Evolutionary conservation across 1,139 yeast genomes (phyloP), one percentile per base, ranked within the genome.

Genomic region (Spathaspora sp.): DNA sequence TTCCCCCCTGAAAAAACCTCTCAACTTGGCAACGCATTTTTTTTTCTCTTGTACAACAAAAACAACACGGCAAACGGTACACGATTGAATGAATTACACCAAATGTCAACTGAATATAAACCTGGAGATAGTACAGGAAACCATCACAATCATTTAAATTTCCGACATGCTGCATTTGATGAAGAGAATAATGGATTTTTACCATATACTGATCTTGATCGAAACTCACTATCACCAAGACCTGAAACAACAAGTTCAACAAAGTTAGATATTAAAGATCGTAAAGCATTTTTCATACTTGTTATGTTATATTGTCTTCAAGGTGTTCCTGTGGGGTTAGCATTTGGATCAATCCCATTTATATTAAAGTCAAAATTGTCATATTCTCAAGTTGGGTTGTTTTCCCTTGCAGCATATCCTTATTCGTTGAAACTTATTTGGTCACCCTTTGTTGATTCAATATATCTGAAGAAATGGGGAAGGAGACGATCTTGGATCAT

Each of bases 331-430:
- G 95, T 91, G 13, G 99, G 99, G 0, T 67, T 93, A 38, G 96
- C 97, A 2, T 90, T 93, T 70, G 99, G 99, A 3, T 86, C 96
- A 1, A 78, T 93, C n/a, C 99, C 99, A 1, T 93, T 91, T 59
- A 71, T 95, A 29, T 72, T 95, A 48, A 93, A 93, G 63, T 80
- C 93, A 9, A 80, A 84, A 51, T 74, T 91, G 24, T 78, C 90
- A n/a, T 93, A 88, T 60, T 82, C 97, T 1, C 95, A 90, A 57
- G 89, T 93, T 9, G 99, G 98, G 0, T 63, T 91, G 4, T 95
- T 95, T 63, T 82, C 96, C 2, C 71, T 93, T 53, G 97, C 98
- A 0, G 84, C 97, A 4, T 95, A 93, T 60, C 99, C 99, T 1
- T 93, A 93, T 66, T 88, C 97, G 8, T 71, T 93, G 55, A 93